Conservation (phyloP, 805 yeast species). For the Candida cerambycidarum region DNA sequence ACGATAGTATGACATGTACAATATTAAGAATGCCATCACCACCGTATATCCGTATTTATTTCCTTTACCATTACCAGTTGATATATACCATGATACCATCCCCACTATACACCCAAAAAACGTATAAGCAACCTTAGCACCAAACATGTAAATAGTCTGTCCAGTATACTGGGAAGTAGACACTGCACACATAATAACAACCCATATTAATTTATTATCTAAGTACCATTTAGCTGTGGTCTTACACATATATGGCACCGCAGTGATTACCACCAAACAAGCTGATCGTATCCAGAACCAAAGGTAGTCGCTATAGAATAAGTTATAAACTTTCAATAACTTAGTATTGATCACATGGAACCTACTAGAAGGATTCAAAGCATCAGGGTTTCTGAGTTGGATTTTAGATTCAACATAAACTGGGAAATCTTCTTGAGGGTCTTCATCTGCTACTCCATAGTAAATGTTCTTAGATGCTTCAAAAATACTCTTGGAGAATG, state of each 20-base stretch:
- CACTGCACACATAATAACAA: constrained; percentile 31
- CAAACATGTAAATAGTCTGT: constrained; percentile 26
- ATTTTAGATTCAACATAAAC: constrained; percentile 11
- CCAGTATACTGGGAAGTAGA: constrained; percentile 32
- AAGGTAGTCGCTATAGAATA: constrained; percentile 19
- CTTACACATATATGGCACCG: constrained; percentile 26
- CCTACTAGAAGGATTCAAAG: constrained; percentile 23
- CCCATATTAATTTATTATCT: constrained; percentile 26
- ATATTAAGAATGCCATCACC: constrained; percentile 26
- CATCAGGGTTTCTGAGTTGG: constrained; percentile 28
- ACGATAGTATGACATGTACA: constrained; percentile 24
- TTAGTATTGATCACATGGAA: constrained; percentile 23
- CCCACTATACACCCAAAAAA: constrained; percentile 31
- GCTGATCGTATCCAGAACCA: constrained; percentile 34
- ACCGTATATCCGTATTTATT: constrained; percentile 32
- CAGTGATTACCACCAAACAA: constrained; percentile 21
- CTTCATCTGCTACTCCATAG: constrained; percentile 10
- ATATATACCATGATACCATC: constrained; percentile 35
- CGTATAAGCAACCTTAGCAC: constrained; percentile 24
- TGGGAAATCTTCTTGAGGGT: constrained; percentile 10
- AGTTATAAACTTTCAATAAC: constrained; percentile 18
- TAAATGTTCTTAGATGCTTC: constrained; percentile 10
- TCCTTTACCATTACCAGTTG: constrained; percentile 31
- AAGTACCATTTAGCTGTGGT: constrained; percentile 31
- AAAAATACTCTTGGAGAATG: constrained; percentile 12